Percentiles rank a stretch among this genome's conserved stretches.
Evolutionary conservation across 1,284 basidiomycete genomes (phyloP).

Genomic region (Mycosarcoma mackinlayi): DNA sequence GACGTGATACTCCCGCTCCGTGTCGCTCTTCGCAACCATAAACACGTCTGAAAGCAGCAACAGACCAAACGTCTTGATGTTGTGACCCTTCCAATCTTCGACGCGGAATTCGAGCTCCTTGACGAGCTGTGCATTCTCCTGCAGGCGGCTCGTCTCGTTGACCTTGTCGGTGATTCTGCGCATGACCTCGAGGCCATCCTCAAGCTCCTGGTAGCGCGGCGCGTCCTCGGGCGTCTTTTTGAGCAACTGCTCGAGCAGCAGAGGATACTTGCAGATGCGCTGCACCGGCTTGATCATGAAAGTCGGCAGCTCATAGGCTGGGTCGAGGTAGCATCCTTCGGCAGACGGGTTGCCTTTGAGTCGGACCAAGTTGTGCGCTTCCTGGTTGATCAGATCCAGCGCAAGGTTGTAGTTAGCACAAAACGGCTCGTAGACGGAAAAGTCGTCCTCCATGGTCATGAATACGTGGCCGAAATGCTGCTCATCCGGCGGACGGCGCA

Average conservation of each 20-base stretch:
- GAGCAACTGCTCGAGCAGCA: constrained; percentile 73
- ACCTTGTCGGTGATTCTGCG: constrained; percentile 95
- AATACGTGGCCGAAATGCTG: constrained; percentile 72
- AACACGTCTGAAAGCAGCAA: constrained; percentile 94
- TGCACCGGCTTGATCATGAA: constrained; percentile 83
- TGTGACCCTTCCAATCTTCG: constrained; percentile 99
- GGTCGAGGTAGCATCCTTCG: constrained; percentile 68
- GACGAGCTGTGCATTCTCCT: constrained; percentile 85
- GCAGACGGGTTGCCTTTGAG: constrained; percentile 56
- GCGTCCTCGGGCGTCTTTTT: constrained; percentile 73
- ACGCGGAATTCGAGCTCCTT: constrained; percentile 88
- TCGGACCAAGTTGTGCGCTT: constrained; percentile 52
- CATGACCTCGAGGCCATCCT: constrained; percentile 83
- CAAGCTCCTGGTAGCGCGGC: constrained; percentile 78
- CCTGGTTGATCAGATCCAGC: constrained; percentile 81
- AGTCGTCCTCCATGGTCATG: constrained; percentile 80
- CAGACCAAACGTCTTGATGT: constrained; percentile 89
- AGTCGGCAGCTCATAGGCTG: constrained; percentile 80
- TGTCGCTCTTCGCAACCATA: constrained; percentile 93
- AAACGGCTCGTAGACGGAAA: constrained; percentile 85
- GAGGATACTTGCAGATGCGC: constrained; percentile 81
- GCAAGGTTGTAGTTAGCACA: constrained; percentile 82
- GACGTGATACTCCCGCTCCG: constrained; percentile 97
- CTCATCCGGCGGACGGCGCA: constrained; percentile 76
- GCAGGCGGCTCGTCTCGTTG: constrained; percentile 89